Evolutionary conservation across 768 basidiomycete species (phyloP), one percentile per base, ranked within the genome.

Genomic region (Grammothele lineata): DNA sequence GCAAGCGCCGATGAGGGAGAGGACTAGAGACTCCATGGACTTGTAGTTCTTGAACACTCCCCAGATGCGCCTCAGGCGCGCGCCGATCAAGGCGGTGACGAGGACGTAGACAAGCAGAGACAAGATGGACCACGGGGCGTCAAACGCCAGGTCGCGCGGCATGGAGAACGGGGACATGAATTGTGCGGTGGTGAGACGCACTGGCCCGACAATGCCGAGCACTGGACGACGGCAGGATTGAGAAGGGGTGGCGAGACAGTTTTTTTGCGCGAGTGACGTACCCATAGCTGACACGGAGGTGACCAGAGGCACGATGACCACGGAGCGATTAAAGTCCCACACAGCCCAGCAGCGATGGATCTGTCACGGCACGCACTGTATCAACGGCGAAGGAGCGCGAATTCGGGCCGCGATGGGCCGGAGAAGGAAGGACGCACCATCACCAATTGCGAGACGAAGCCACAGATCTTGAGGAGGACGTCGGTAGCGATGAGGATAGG

Each of bases 301-400:
- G 21, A 51, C 5, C 23, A 37, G 19, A 15, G 50, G 50, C 9
- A 30, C 30, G 37, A 18, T 24, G 30, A 51, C 36, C 23, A 51
- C 30, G 23, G 19, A 2, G 27, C 24, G 39, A 7, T 25, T 27
- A 14, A 17, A 42, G 30, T 51, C 45, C 50, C 50, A 51, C 32
- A 47, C 40, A n/a, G 45, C 40, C 50, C 50, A 51, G 37, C 50
- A 51, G 23, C 50, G 50, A 17, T 51, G 50, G 17, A 47, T 51
- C 50, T 51, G n/a, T 25, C 23, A 32, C 24, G 18, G 10, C 27
- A 27, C 8, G 18, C 21, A 46, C 7, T 30, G 27, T 30, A 30
- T 30, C 27, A 30, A 14, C 27, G 7, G 27, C 27, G 27, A n/a
- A n/a, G n/a, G n/a, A n/a, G n/a, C n/a, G n/a, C n/a, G n/a, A n/a